Conservation (phyloP, 495 filamentous ascomycete genomes). For the Tetracladium setigerum region DNA sequence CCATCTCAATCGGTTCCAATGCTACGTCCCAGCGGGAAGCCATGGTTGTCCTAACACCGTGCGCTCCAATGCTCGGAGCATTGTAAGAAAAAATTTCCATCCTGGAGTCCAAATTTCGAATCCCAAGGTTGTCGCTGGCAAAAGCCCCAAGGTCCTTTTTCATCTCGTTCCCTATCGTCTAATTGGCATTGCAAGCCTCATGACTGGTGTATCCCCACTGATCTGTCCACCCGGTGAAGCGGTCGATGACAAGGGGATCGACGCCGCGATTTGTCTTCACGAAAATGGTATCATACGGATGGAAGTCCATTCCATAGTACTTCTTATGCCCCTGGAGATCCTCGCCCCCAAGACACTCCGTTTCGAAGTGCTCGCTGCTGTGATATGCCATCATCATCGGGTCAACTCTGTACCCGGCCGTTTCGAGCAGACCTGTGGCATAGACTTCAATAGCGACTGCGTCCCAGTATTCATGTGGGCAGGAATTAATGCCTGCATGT, state of each 20-base stretch:
- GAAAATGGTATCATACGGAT: slow-evolving; percentile 29
- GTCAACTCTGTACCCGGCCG: slow-evolving; percentile 26
- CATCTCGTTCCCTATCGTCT: background rate
- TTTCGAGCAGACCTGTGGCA: slow-evolving; percentile 18
- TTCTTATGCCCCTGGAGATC: slow-evolving; percentile 3
- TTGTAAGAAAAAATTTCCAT: too few species aligned
- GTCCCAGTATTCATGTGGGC: slow-evolving; percentile 12
- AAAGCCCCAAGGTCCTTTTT: too few species aligned
- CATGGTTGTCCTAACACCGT: too few species aligned
- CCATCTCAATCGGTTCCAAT: too few species aligned
- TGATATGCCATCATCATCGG: slow-evolving; percentile 24
- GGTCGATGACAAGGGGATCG: slow-evolving; percentile 11
- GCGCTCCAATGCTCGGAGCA: too few species aligned
- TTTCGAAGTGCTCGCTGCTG: slow-evolving; percentile 1
- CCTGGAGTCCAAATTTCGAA: too few species aligned
- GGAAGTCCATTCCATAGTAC: slow-evolving; percentile 15
- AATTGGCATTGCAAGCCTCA: slow-evolving; percentile 6
- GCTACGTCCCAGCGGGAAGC: too few species aligned
- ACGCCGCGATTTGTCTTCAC: slow-evolving; percentile 17
- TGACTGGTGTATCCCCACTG: slow-evolving; percentile 7
- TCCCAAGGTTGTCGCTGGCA: too few species aligned
- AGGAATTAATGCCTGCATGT: slow-evolving; percentile 15
- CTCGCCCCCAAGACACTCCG: slow-evolving; percentile 1
- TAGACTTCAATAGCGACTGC: slow-evolving; percentile 23
- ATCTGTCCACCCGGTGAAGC: slow-evolving; percentile 15